A percentile compares a stretch with the other conserved stretches of the same genome.
phyloP scores from a whole-genome alignment of 2,329 filamentous ascomycete species.

The Botrytis byssoidea region DNA sequence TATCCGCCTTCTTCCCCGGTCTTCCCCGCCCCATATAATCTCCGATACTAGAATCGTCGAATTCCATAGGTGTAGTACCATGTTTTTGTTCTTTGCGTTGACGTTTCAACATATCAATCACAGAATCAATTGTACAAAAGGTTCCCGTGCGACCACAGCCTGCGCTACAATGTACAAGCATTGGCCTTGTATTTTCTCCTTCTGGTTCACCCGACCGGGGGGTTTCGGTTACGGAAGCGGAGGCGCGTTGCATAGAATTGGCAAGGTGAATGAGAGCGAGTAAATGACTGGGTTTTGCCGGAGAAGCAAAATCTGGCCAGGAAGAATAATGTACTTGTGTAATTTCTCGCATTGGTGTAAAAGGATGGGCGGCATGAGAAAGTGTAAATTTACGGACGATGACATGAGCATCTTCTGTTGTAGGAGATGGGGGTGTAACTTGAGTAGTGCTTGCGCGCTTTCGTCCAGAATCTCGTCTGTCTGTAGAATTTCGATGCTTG shows the following conservation, averaged over 20 bases:
- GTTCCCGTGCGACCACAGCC: conserved; percentile 94
- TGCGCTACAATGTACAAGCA: conserved; percentile 92
- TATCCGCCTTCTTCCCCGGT: conserved; percentile 31
- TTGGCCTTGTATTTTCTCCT: conserved; percentile 57
- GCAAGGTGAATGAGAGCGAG: conserved; percentile 87
- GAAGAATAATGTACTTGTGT: conserved; percentile 91
- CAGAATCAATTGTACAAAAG: conserved; percentile 94
- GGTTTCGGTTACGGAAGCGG: conserved; percentile 32
- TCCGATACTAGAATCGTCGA: conserved; percentile 32
- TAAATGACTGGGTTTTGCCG: conserved; percentile 82
- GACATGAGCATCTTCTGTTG: conserved; percentile 67
- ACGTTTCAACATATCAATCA: conserved; percentile 95
- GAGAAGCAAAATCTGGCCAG: conserved; percentile 97
- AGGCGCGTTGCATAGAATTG: conserved; percentile 66
- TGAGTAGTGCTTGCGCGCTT: conserved; percentile 55
- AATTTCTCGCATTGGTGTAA: conserved; percentile 83
- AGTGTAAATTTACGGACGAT: conserved; percentile 85
- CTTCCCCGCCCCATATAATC: conserved; percentile 34
- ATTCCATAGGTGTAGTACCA: conserved; percentile 43
- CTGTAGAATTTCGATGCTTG: conserved; percentile 46
- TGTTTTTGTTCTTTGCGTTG: conserved; percentile 52
- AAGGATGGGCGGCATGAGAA: conserved; percentile 72
- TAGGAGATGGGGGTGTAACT: conserved; percentile 38
- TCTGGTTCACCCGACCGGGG: conserved; percentile 59
- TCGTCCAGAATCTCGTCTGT: conserved; percentile 44